Evolutionary conservation across 2,329 filamentous ascomycete species (phyloP).

Genomic region (Apiospora saccharicola): DNA sequence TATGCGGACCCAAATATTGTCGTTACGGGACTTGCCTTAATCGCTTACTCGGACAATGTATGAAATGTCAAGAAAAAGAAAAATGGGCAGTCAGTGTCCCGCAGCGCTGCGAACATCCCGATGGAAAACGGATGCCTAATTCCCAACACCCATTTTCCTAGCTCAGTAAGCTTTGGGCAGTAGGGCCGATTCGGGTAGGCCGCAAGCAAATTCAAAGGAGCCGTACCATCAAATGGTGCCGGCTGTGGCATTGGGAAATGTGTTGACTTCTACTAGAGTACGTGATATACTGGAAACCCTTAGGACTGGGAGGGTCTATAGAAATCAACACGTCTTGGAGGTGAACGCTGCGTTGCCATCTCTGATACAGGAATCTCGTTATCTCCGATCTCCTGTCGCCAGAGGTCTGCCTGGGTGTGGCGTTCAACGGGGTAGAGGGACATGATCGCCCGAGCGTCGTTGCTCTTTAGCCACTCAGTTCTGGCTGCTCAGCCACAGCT

Average conservation of each 20-base stretch:
- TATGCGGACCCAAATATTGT: not conserved
- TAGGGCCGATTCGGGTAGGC: slow-evolving; percentile 14
- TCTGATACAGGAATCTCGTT: not conserved
- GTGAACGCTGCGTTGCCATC: not conserved
- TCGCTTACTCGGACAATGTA: not conserved
- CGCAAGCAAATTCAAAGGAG: not conserved
- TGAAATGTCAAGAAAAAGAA: not conserved
- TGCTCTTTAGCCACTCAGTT: not conserved
- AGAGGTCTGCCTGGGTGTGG: not conserved
- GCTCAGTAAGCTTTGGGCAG: not conserved
- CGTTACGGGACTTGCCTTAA: not conserved
- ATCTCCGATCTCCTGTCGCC: not conserved
- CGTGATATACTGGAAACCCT: not conserved
- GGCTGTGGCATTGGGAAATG: not conserved
- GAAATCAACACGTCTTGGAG: not conserved
- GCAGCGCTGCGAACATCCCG: not conserved
- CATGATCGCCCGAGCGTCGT: not conserved
- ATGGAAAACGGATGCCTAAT: slow-evolving; percentile 5
- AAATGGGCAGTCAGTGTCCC: not conserved
- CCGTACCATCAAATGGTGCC: not conserved
- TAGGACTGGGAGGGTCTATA: not conserved
- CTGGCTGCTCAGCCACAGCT: not conserved
- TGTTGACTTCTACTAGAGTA: not conserved
- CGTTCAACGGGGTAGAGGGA: not conserved
- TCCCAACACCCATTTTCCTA: not conserved